A percentile compares a stretch with the other conserved stretches of the same genome.
Conservation (phyloP, 2,329 filamentous ascomycete genomes). For the Ophiocordyceps camponoti-saundersi region DNA sequence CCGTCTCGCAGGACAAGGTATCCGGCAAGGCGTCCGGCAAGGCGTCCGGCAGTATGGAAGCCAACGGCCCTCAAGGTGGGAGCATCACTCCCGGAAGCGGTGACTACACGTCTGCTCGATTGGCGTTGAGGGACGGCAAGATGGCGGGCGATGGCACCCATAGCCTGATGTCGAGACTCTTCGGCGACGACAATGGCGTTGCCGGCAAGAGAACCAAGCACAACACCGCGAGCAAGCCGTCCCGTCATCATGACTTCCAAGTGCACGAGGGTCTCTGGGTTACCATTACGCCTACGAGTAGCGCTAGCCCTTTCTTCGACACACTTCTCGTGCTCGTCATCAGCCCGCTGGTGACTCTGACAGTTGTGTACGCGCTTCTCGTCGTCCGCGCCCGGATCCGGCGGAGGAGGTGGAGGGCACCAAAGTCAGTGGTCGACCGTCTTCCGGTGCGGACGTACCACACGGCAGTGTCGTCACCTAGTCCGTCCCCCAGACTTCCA, state of each 20-base stretch:
- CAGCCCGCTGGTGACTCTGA: slow-evolving; percentile 80
- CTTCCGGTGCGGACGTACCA: slow-evolving; percentile 94
- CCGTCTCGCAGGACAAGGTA: neutral
- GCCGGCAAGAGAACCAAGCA: slow-evolving; percentile 4
- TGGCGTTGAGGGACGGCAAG: slow-evolving; percentile 7
- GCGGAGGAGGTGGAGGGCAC: slow-evolving; percentile 83
- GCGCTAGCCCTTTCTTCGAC: slow-evolving; percentile 85
- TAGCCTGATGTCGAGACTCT: slow-evolving; percentile 30
- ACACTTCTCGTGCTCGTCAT: slow-evolving; percentile 93
- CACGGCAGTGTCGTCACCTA: slow-evolving; percentile 50
- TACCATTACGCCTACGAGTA: slow-evolving; percentile 82
- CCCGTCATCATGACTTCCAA: slow-evolving; percentile 6
- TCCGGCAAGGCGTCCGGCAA: slow-evolving; percentile 1
- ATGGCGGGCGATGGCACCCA: slow-evolving; percentile 5
- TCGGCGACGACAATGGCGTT: slow-evolving; percentile 23
- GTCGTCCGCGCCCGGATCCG: slow-evolving; percentile 79
- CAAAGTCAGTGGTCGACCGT: slow-evolving; percentile 86
- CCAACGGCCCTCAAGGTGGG: slow-evolving; percentile 36
- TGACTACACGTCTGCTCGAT: slow-evolving; percentile 33
- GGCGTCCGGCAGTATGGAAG: neutral
- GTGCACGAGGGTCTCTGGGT: slow-evolving; percentile 71
- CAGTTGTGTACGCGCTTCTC: slow-evolving; percentile 79
- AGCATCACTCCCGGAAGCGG: slow-evolving; percentile 58
- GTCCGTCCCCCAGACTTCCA: slow-evolving; percentile 35
- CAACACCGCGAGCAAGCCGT: slow-evolving; percentile 2